These are phyloP conservation scores for Helianthus tuberosus DNA, from an alignment of 129 eudicot species.

Conservation along the genomic window DNA sequence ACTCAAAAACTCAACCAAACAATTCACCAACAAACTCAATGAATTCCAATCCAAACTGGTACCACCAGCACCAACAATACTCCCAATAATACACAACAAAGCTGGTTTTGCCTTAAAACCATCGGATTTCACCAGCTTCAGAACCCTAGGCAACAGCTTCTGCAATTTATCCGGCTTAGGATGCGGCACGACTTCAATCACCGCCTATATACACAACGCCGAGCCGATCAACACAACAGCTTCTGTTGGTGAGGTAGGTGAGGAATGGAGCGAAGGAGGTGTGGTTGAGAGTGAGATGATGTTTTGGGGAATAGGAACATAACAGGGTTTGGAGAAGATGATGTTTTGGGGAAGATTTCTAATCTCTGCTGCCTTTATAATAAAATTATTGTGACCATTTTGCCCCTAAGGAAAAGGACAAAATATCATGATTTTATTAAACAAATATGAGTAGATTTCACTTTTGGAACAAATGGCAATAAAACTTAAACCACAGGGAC, in stretches of 20 bases:
- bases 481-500: no score
- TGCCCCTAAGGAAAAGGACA: no score
- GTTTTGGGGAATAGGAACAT: no score
- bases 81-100: slow-evolving; percentile 60
- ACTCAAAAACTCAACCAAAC: slow-evolving; percentile 61
- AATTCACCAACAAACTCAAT: slow-evolving; percentile 41
- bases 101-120: slow-evolving; percentile 70
- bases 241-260: slow-evolving; percentile 56
- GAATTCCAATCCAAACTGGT: slow-evolving; percentile 39
- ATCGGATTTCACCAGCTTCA: slow-evolving; percentile 57
- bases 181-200: slow-evolving; percentile 61
- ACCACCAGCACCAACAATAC: slow-evolving; percentile 64
- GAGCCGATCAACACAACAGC: slow-evolving; percentile 68
- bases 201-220: slow-evolving; percentile 73
- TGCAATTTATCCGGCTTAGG: slow-evolving; percentile 54
- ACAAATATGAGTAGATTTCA: no score
- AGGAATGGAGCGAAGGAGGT: slow-evolving; percentile 66
- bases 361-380: no score
- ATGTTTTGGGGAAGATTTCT: no score
- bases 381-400: no score
- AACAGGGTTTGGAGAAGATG: no score
- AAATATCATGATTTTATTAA: no score
- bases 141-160: slow-evolving; percentile 57
- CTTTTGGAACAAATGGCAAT: no score
- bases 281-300: slow-evolving; percentile 28